A percentile compares a stretch with the other conserved stretches of the same genome.
Evolutionary conservation across 2,329 filamentous ascomycete species (phyloP).

Genomic region (Fusarium chuoi): DNA sequence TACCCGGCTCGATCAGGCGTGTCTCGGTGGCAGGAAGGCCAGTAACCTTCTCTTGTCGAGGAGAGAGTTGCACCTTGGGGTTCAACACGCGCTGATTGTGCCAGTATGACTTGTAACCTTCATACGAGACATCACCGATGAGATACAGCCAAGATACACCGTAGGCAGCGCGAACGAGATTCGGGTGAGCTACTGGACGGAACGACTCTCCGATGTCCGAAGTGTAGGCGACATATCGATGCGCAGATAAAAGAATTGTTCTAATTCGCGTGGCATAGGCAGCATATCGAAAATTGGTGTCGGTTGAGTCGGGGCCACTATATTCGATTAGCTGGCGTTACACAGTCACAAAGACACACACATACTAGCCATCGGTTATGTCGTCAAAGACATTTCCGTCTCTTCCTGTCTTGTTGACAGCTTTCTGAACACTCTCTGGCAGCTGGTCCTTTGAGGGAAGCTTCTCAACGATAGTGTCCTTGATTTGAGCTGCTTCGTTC

Average conservation of each 20-base stretch:
- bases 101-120: constrained; percentile 95
- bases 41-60: constrained; percentile 59
- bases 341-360: constrained; percentile 38
- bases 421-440: constrained; percentile 64
- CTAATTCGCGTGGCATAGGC: constrained; percentile 88
- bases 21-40: constrained; percentile 54
- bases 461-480: constrained; percentile 56
- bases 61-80: constrained; percentile 69
- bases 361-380: constrained; percentile 81
- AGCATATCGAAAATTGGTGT: constrained; percentile 88
- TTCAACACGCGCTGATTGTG: constrained; percentile 82
- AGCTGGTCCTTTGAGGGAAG: constrained; percentile 63
- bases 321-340: constrained; percentile 12
- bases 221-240: constrained; percentile 97
- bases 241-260: constrained; percentile 88
- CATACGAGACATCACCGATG: constrained; percentile 87
- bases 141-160: constrained; percentile 94
- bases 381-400: constrained; percentile 82
- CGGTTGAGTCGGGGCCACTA: constrained; percentile 76
- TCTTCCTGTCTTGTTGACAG: constrained; percentile 66
- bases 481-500: constrained; percentile 36
- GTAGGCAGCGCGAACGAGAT: constrained; percentile 83
- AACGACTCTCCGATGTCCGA: constrained; percentile 97
- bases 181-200: constrained; percentile 88
- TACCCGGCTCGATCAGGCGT: constrained; percentile 50